A percentile compares a stretch with the other conserved stretches of the same genome.
These are phyloP conservation scores for Quercus cerris DNA, from an alignment of 306 rosid genomes.

Conservation along the genomic window DNA sequence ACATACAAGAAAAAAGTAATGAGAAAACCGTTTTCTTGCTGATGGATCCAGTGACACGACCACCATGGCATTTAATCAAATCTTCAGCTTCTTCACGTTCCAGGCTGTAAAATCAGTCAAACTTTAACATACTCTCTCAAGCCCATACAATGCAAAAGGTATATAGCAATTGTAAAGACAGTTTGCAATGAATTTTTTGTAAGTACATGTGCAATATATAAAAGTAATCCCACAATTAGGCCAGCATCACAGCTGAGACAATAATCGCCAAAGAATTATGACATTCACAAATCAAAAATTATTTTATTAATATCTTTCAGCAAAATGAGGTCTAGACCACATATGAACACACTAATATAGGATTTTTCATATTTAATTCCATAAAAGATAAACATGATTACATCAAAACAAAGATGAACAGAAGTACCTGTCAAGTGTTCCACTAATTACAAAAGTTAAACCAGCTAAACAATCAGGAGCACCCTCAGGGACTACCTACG, in stretches of 20 bases:
- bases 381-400: constrained; percentile 6
- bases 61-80: constrained; percentile 92
- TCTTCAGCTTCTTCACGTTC: constrained; percentile 99
- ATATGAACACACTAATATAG: constrained; percentile 7
- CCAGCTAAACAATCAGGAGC: constrained; percentile 82
- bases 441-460: constrained; percentile 90
- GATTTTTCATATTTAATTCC: not conserved
- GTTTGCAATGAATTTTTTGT: not conserved
- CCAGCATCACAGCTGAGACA: not conserved
- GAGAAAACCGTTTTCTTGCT: constrained; percentile 87
- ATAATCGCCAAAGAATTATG: not conserved
- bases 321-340: not conserved
- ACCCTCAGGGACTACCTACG: constrained; percentile 95
- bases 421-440: constrained; percentile 91
- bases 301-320: not conserved
- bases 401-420: not conserved
- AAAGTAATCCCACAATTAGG: not conserved
- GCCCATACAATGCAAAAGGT: constrained; percentile 1
- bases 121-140: constrained; percentile 20
- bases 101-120: constrained; percentile 51
- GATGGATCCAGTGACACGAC: constrained; percentile 90
- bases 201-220: not conserved
- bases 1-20: constrained; percentile 17
- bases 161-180: not conserved
- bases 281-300: not conserved